These are phyloP conservation scores for Panicum hallii DNA, from an alignment of 202 grass and related monocot species.

Conservation along the genomic window DNA sequence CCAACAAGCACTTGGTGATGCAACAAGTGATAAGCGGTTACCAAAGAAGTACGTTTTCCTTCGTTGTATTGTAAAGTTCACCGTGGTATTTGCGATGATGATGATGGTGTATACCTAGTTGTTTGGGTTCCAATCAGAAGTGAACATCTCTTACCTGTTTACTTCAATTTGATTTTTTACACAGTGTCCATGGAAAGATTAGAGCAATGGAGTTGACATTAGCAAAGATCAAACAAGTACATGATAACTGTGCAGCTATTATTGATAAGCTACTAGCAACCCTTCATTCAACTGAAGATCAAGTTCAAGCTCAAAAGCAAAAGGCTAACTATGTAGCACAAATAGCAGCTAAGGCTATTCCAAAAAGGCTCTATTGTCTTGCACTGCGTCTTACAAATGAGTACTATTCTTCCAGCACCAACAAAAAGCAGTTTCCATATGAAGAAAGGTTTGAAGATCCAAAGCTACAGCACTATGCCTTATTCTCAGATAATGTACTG, in stretches of 20 bases:
- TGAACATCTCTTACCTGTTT: not conserved
- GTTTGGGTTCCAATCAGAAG: not conserved
- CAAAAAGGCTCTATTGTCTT: constrained; percentile 82
- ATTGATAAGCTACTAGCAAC: constrained; percentile 59
- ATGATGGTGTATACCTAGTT: not conserved
- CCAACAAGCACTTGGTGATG: constrained; percentile 59
- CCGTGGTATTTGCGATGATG: not conserved
- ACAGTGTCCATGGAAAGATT: constrained; percentile 69
- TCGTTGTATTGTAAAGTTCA: constrained; percentile 12
- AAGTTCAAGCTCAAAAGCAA: constrained; percentile 63
- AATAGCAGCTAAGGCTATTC: constrained; percentile 71
- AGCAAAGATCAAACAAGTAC: constrained; percentile 61
- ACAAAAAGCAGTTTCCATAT: constrained; percentile 46
- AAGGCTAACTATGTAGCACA: constrained; percentile 56
- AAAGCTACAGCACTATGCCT: constrained; percentile 74
- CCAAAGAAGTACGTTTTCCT: constrained; percentile 63
- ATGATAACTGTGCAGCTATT: constrained; percentile 60
- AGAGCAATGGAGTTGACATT: constrained; percentile 69
- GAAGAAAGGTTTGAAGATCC: constrained; percentile 77
- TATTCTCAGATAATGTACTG: constrained; percentile 85
- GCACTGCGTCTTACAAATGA: constrained; percentile 71
- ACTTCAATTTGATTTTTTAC: constrained; percentile 34
- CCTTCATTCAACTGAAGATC: constrained; percentile 68
- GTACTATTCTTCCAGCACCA: constrained; percentile 54
- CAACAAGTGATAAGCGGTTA: constrained; percentile 58